Percentiles rank a stretch among this genome's conserved stretches.
These are phyloP conservation scores for Plasmodium blacklocki DNA, from an alignment of 169 alveolate genomes.

Conservation along the genomic window DNA sequence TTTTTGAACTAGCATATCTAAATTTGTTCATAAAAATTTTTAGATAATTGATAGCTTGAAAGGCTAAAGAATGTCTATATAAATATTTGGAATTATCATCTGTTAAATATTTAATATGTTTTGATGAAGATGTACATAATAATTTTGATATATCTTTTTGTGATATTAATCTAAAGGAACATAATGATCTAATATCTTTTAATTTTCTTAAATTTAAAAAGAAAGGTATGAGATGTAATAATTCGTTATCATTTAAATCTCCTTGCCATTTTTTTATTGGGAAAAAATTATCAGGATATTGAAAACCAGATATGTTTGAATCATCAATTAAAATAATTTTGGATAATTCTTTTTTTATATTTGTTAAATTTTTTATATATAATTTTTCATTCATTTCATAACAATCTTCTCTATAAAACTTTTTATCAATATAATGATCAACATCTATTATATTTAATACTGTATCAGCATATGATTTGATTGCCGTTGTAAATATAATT, in stretches of 20 bases:
- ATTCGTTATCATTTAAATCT: conserved; percentile 80
- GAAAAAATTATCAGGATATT: conserved; percentile 79
- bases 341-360: conserved; percentile 78
- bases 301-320: conserved; percentile 69
- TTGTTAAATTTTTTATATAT: conserved; percentile 74
- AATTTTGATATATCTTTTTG: conserved; percentile 50
- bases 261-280: conserved; percentile 88
- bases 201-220: conserved; percentile 80
- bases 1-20: conserved; percentile 58
- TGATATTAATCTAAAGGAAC: conserved; percentile 59
- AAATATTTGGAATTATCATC: conserved; percentile 3
- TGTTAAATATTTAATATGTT: conserved; percentile 27
- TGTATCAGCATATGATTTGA: conserved; percentile 79
- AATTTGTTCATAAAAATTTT: conserved; percentile 54
- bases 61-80: conserved; percentile 35
- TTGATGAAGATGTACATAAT: conserved; percentile 9
- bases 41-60: conserved; percentile 60
- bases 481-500: conserved; percentile 77
- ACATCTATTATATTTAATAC: conserved; percentile 77
- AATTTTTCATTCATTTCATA: conserved; percentile 47
- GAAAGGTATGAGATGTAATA: conserved; percentile 85
- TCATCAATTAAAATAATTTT: conserved; percentile 79
- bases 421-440: conserved; percentile 80
- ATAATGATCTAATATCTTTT: conserved; percentile 80
- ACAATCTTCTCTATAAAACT: conserved; percentile 81